Evolutionary conservation across 1,284 basidiomycete species (phyloP), one percentile per base, ranked within the genome.

Genomic region (Thelephora terrestris): DNA sequence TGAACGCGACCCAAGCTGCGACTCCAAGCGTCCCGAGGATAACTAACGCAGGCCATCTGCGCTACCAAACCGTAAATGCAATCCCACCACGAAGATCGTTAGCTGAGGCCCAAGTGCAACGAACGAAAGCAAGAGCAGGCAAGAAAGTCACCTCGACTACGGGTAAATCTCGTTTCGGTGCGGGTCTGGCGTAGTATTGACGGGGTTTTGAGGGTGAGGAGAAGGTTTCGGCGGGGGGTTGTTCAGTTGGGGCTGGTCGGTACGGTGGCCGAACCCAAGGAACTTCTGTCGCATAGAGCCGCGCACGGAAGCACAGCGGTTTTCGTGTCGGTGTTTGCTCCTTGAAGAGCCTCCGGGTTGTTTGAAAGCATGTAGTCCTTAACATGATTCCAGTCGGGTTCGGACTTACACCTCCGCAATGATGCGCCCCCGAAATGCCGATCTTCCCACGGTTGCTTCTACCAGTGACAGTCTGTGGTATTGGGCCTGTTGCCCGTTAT

Each of bases 1-100:
- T 71, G 62, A 89, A 89, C 3, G 68, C 70, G 12, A 65, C 75
- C 85, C 85, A 88, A 10, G 73, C 75, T 2, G 75, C 63, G 3
- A 83, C 61, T 16, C 83, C 85, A 16, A 76, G 52, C 0, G 68
- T 63, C 12, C 71, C 67, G 43, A 78, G 65, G 0, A 67, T 73
- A 20, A 80, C 62, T n/a, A 79, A 58, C 21, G 70, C 58, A 0
- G 82, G 83, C 84, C 84, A 86, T 57, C 66, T 66, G 55, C 65
- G 68, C 76, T 75, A 50, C 3, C 44, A 4, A 43, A 16, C 9
- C 14, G 25, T 10, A 42, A 42, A 42, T n/a, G 39, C 2, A 12
- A 42, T 23, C 7, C n/a, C n/a, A 24, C 7, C 39, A 42, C 16
- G 5, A 10, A 20, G 2, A 16, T 16, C 39, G 3, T 16, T 6